Base-by-base conservation (phyloP, 202 grass and related monocot species). In the Eragrostis tef region DNA sequence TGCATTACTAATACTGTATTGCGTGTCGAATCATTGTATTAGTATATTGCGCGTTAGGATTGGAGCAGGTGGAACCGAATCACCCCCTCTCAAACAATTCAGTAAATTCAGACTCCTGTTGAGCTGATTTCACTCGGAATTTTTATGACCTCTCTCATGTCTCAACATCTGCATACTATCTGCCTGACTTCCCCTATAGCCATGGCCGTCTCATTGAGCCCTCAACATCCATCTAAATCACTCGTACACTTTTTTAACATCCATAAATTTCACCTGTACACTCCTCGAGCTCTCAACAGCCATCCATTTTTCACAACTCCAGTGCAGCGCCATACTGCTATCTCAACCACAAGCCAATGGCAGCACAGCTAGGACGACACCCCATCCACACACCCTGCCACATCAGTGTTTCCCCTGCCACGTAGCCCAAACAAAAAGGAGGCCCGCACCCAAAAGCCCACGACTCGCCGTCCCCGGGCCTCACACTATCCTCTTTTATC, bases 401-500 rank as follows among this genome's bases (percentile, higher is more conserved):
- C 74, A 16, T 73, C 57, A 66, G 74, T 41, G 7, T 50, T 6
- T 19, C 50, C 31, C 6, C 16, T 3, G 60, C 75, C 86, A 80
- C 70, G 70, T 84, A 62, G 36, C 44, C 62, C 41, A 1, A 22
- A 34, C 66, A 59, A 80, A 67, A 57, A 59, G 48, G 19, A 9
- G 14, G 17, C 15, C 36, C 15, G 9, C 44, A 51, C 45, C 58
- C 19, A 29, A 26, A 44, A 41, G 29, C 25, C 6, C 20, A 3
- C 21, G 10, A 36, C 22, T 13, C 19, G 16, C 4, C 34, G 34
- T 39, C 16, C 12, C 51, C 48, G 16, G 1, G 27, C 36, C 64
- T 24, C 63, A 73, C 76, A 47, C 59, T 80, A 58, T 47, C 84
- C 69, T 79, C 83, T 54, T 15, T 53, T 50, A 57, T 24, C n/a